Conservation (phyloP, 768 basidiomycete genomes). For the Goffeauzyma gilvescens region DNA sequence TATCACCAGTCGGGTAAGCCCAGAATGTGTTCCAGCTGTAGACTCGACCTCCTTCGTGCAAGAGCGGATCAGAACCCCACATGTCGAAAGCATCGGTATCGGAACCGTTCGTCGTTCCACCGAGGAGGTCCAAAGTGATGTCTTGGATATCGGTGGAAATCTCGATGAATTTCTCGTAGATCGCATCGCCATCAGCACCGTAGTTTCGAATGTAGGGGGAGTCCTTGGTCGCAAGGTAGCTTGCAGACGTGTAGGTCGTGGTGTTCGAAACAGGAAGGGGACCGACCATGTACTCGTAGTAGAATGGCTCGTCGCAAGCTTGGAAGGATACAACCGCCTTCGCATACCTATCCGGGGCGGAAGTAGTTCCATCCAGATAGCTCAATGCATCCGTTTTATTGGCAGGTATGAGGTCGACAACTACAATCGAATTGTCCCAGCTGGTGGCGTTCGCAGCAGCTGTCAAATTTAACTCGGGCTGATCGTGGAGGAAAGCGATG, state of each 20-base stretch:
- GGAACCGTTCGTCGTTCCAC: conserved; percentile 7
- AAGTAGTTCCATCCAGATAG: conserved; percentile 11
- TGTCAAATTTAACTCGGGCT: conserved; percentile 14
- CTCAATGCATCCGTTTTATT: conserved; percentile 15
- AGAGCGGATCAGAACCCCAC: conserved; percentile 27
- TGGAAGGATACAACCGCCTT: conserved; percentile 14
- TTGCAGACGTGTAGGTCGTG: neutral
- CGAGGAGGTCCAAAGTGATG: conserved; percentile 19
- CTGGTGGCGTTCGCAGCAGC: conserved; percentile 10
- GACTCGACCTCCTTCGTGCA: conserved; percentile 18
- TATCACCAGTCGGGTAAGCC: conserved; percentile 8
- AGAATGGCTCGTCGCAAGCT: conserved; percentile 15
- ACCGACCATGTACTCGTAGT: conserved; percentile 17
- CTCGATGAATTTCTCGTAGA: conserved; percentile 2
- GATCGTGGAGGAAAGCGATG: conserved; percentile 14
- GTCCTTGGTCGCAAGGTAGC: conserved; percentile 12
- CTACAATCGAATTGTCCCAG: conserved; percentile 10
- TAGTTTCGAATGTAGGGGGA: conserved; percentile 14
- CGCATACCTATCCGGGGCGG: conserved; percentile 15
- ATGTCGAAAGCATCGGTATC: conserved; percentile 9
- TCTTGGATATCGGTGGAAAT: conserved; percentile 17
- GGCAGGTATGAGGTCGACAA: conserved; percentile 9
- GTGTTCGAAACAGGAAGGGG: conserved; percentile 9
- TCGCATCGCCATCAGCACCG: conserved; percentile 17
- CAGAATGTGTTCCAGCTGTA: conserved; percentile 18